Evolutionary conservation across 2,329 filamentous ascomycete genomes (phyloP).

Genomic region (Magnaporthiopsis incrustans): DNA sequence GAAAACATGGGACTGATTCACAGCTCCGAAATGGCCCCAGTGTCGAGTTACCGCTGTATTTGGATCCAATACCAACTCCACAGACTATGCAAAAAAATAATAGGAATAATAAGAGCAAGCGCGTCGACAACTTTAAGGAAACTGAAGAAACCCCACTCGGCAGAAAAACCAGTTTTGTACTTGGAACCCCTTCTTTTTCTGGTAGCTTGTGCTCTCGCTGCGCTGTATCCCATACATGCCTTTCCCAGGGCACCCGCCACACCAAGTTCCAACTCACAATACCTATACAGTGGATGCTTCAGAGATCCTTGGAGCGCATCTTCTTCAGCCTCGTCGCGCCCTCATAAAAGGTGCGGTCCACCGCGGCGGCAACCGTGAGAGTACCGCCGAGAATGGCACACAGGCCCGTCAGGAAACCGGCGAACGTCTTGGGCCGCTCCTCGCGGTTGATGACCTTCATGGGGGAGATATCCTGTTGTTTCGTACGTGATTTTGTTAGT

Average conservation of each 20-base stretch:
- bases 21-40: too few species aligned
- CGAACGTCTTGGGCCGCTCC: constrained; percentile 78
- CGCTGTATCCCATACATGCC: background rate
- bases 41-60: background rate
- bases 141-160: background rate
- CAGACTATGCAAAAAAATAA: constrained; percentile 1
- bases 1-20: too few species aligned
- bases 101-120: background rate
- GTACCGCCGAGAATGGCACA: constrained; percentile 94
- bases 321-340: constrained; percentile 81
- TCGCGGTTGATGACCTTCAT: constrained; percentile 99
- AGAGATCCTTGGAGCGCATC: constrained; percentile 59
- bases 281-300: constrained; percentile 8
- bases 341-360: constrained; percentile 89
- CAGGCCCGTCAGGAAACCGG: constrained; percentile 85
- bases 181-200: background rate
- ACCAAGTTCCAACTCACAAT: background rate
- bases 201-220: background rate
- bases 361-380: constrained; percentile 85
- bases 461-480: constrained; percentile 80
- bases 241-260: background rate
- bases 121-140: background rate
- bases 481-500: background rate
- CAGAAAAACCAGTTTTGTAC: background rate
- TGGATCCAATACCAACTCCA: background rate